Percentiles rank a stretch among this genome's conserved stretches.
phyloP scores from a whole-genome alignment of 768 basidiomycete genomes.

The Collybia mongolica region DNA sequence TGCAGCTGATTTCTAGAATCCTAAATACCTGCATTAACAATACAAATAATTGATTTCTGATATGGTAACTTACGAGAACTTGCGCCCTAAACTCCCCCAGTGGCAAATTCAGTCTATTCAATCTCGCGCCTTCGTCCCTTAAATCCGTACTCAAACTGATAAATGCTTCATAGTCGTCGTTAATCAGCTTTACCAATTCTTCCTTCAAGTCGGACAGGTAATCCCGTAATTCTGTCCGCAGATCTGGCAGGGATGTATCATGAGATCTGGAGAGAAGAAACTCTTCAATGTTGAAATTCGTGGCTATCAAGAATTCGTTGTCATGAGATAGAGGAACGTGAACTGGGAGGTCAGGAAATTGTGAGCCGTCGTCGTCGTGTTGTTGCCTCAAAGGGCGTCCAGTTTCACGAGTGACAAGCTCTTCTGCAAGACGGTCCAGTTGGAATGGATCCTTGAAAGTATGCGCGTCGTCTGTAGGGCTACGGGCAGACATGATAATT shows the following conservation, averaged over 20 bases:
- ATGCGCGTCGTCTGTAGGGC: slow-evolving; percentile 3
- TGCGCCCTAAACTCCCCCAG: slow-evolving; percentile 60
- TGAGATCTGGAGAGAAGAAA: slow-evolving; percentile 87
- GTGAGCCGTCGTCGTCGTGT: slow-evolving; percentile 11
- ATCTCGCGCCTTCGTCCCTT: slow-evolving; percentile 75
- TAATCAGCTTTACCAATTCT: slow-evolving; percentile 93
- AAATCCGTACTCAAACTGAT: slow-evolving; percentile 94
- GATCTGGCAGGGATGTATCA: slow-evolving; percentile 75
- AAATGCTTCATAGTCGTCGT: slow-evolving; percentile 97
- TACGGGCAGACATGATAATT: slow-evolving; percentile 7
- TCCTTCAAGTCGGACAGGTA: slow-evolving; percentile 85
- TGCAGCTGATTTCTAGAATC: slow-evolving; percentile 64
- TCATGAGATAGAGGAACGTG: slow-evolving; percentile 76
- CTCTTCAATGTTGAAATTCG: slow-evolving; percentile 76
- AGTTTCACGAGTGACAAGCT: slow-evolving; percentile 58
- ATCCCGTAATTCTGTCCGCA: slow-evolving; percentile 83
- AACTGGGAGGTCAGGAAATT: slow-evolving; percentile 52
- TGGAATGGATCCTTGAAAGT: slow-evolving; percentile 54
- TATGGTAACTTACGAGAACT: slow-evolving; percentile 57
- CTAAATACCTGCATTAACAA: slow-evolving; percentile 27
- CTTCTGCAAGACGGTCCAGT: slow-evolving; percentile 71
- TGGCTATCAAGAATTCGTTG: slow-evolving; percentile 68
- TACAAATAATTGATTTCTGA: not conserved
- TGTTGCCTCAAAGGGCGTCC: slow-evolving; percentile 12
- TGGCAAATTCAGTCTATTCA: slow-evolving; percentile 69